Evolutionary conservation across 2,329 filamentous ascomycete species (phyloP).

Genomic region (Curvularia hawaiiensis): DNA sequence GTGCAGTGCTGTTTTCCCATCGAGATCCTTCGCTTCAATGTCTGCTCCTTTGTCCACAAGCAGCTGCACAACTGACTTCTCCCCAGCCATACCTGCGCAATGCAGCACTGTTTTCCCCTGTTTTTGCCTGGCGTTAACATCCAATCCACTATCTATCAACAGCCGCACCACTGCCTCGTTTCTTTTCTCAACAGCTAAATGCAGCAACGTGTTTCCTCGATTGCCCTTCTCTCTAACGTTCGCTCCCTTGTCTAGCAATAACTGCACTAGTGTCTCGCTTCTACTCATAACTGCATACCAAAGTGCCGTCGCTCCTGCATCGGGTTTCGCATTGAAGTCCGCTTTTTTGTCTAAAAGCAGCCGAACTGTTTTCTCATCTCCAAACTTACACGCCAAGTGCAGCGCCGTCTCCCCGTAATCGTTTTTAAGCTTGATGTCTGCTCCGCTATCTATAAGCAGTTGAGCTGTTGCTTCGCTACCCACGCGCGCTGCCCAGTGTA

Average conservation of each 20-base stretch:
- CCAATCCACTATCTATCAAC: not conserved
- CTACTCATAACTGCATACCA: not conserved
- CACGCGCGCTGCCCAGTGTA: not conserved
- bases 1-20: not conserved
- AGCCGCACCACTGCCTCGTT: no score
- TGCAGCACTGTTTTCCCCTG: not conserved
- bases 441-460: not conserved
- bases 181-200: no score
- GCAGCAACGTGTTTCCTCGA: no score
- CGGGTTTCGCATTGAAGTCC: not conserved
- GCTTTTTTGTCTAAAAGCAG: not conserved
- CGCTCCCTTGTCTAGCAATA: not conserved
- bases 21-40: not conserved
- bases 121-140: not conserved
- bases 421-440: not conserved
- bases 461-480: no score
- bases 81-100: not conserved
- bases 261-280: no score
- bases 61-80: not conserved
- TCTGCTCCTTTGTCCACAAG: not conserved
- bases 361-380: not conserved
- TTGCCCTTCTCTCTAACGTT: no score
- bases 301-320: not conserved
- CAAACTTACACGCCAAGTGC: not conserved
- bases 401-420: not conserved